Conservation (phyloP, 345 rosid genomes). For the Gossypium thurberi region DNA sequence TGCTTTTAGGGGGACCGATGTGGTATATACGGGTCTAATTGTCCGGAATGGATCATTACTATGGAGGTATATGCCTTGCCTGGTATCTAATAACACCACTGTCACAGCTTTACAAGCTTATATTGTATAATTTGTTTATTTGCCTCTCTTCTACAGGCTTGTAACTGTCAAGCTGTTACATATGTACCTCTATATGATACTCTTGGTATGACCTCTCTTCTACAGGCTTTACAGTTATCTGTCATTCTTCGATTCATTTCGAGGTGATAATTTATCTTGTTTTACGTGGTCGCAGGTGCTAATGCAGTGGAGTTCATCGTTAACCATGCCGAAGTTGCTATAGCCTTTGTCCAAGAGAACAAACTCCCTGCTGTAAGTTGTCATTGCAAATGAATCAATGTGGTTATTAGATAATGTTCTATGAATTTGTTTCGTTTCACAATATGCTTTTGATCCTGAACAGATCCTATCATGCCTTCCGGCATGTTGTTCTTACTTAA, state of each 20-base stretch:
- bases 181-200: constrained; percentile 86
- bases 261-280: background rate
- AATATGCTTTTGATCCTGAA: constrained; percentile 12
- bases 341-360: constrained; percentile 75
- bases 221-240: background rate
- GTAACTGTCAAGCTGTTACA: constrained; percentile 66
- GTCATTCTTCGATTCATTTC: background rate
- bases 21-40: constrained; percentile 79
- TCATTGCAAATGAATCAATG: constrained; percentile 9
- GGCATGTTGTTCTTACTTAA: constrained; percentile 52
- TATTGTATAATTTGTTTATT: background rate
- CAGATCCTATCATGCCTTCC: constrained; percentile 72
- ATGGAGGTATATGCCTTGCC: constrained; percentile 57
- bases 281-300: constrained; percentile 40
- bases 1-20: constrained; percentile 62
- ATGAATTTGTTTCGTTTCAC: background rate
- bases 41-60: constrained; percentile 76
- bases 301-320: constrained; percentile 89
- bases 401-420: background rate
- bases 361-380: constrained; percentile 63
- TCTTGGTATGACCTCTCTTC: constrained; percentile 38
- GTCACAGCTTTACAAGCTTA: too few species aligned
- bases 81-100: background rate
- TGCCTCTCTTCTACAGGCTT: constrained; percentile 43
- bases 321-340: constrained; percentile 85